These are phyloP conservation scores for Agarophyton chilense DNA, from an alignment of 23 red algal genomes.

Conservation along the genomic window DNA sequence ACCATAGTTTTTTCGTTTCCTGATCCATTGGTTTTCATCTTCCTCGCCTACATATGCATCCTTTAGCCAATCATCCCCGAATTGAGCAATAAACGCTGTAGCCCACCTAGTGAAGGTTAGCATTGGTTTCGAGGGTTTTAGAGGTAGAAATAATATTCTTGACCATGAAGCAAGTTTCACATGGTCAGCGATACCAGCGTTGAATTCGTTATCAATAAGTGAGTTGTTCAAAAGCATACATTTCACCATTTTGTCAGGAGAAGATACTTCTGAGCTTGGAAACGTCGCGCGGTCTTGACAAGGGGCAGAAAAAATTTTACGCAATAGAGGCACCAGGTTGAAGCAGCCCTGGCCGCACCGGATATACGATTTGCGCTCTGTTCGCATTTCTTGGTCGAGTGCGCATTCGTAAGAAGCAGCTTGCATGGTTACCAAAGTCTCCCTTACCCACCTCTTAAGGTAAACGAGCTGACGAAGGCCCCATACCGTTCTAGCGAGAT, in stretches of 20 bases:
- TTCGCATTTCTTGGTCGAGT: not conserved
- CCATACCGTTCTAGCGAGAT: conserved; percentile 40
- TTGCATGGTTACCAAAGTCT: not conserved
- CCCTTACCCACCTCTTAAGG: conserved; percentile 13
- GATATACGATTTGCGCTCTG: not conserved
- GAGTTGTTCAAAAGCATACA: conserved; percentile 35
- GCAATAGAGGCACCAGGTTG: not conserved
- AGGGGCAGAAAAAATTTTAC: not conserved
- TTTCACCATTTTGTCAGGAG: not conserved
- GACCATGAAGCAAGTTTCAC: not conserved
- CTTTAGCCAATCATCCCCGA: conserved; percentile 17
- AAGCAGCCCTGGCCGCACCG: not conserved
- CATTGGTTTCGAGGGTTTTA: not conserved
- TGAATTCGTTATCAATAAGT: conserved; percentile 63
- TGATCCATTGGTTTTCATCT: conserved; percentile 3
- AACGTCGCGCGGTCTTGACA: not conserved
- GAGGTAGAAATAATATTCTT: not conserved
- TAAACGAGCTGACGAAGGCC: conserved; percentile 26
- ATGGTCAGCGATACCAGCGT: not conserved
- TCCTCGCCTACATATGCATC: not conserved
- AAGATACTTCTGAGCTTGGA: no score
- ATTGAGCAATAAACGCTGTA: conserved; percentile 22
- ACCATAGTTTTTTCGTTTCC: conserved; percentile 22
- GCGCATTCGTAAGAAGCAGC: conserved; percentile 6
- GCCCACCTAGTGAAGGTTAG: conserved; percentile 36